Evolutionary conservation across 345 rosid genomes (phyloP).

Genomic region (Mallotus nudiflorus): DNA sequence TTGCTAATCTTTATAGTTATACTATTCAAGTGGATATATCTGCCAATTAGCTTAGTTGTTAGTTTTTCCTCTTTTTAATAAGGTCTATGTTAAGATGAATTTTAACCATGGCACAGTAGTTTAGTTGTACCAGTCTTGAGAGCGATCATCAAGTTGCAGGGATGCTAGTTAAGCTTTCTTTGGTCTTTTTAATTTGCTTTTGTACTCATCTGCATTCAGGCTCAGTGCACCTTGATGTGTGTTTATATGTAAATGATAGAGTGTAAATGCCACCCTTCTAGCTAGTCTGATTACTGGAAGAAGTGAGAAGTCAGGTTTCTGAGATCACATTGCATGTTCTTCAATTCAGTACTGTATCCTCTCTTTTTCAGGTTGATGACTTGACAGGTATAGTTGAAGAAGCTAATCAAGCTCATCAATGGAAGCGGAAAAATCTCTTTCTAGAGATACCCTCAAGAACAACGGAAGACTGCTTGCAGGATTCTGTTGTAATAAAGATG

Average conservation of each 20-base stretch:
- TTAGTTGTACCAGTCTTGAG: not conserved
- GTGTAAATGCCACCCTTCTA: not conserved
- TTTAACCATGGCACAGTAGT: not conserved
- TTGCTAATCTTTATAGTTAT: not conserved
- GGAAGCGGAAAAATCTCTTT: conserved; percentile 69
- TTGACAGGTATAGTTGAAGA: conserved; percentile 50
- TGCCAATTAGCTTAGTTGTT: not conserved
- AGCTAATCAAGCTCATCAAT: conserved; percentile 37
- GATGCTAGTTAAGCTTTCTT: not conserved
- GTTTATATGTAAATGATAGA: not conserved
- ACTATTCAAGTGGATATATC: not conserved
- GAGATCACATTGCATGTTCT: conserved; percentile 17
- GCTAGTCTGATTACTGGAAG: conserved; percentile 1
- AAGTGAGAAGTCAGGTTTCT: not conserved
- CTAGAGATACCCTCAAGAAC: conserved; percentile 76
- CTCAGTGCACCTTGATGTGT: not conserved
- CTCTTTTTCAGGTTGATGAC: conserved; percentile 47
- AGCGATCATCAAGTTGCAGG: not conserved
- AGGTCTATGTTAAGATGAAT: not conserved
- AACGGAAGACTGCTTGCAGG: conserved; percentile 44
- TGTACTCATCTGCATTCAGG: not conserved
- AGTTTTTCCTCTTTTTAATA: not conserved
- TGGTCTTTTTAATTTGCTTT: not conserved
- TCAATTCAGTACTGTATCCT: conserved; percentile 6
- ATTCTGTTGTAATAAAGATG: conserved; percentile 57